Percentiles rank a stretch among this genome's conserved stretches.
Evolutionary conservation across 768 basidiomycete genomes (phyloP).

Genomic region (Boletellus sp.): DNA sequence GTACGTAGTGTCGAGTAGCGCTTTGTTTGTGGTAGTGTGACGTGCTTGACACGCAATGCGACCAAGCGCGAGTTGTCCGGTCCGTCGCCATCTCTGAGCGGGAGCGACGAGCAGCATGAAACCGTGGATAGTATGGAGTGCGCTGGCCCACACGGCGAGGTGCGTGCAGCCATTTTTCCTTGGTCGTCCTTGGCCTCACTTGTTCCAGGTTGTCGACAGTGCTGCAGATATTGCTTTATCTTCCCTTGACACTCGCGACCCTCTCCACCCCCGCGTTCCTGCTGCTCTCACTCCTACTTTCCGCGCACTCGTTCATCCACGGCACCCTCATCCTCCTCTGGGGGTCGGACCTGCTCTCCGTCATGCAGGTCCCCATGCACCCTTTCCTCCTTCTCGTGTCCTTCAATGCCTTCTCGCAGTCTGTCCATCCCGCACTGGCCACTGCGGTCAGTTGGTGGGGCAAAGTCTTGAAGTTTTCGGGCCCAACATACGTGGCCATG

Average conservation of each 20-base stretch:
- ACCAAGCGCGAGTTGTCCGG: too few species aligned
- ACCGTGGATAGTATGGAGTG: conserved; percentile 66
- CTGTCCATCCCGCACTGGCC: conserved; percentile 54
- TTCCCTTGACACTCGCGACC: conserved; percentile 81
- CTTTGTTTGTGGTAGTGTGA: not conserved
- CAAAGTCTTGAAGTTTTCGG: conserved; percentile 60
- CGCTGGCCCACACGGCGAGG: conserved; percentile 63
- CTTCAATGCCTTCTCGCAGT: conserved; percentile 78
- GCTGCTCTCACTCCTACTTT: conserved; percentile 73
- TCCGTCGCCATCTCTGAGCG: not conserved
- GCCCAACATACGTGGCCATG: conserved; percentile 75
- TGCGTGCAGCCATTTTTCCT: conserved; percentile 19
- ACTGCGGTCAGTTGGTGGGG: conserved; percentile 71
- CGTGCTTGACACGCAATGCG: not conserved
- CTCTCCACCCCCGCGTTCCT: conserved; percentile 78
- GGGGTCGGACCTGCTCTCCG: conserved; percentile 66
- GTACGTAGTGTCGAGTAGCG: not conserved
- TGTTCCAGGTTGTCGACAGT: conserved; percentile 63
- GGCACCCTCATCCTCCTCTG: conserved; percentile 71
- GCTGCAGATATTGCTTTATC: conserved; percentile 76
- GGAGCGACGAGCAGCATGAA: conserved; percentile 33
- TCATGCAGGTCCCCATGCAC: conserved; percentile 84
- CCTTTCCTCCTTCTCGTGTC: conserved; percentile 81
- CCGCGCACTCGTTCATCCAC: conserved; percentile 75
- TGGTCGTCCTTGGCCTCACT: conserved; percentile 1